phyloP scores from a whole-genome alignment of 768 basidiomycete genomes.

The Suillus subluteus region DNA sequence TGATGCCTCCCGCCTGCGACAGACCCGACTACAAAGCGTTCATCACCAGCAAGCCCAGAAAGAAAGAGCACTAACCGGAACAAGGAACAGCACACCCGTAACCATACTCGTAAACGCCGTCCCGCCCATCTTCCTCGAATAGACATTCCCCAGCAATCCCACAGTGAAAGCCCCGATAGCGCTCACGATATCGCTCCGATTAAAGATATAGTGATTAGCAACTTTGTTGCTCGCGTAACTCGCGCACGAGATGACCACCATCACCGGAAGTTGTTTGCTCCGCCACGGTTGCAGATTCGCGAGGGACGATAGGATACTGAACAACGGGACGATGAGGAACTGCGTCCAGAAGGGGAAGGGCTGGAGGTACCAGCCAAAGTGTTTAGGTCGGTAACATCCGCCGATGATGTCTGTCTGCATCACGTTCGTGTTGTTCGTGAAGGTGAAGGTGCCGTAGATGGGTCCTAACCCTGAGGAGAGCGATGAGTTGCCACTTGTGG shows the following conservation, averaged over 20 bases:
- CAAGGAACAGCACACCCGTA: slow-evolving; percentile 83
- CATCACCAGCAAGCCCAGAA: slow-evolving; percentile 8
- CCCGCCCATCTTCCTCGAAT: slow-evolving; percentile 81
- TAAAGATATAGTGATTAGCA: slow-evolving; percentile 84
- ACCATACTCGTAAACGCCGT: slow-evolving; percentile 93
- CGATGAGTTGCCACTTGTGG: slow-evolving; percentile 40
- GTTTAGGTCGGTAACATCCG: slow-evolving; percentile 73
- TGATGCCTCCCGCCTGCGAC: slow-evolving; percentile 85
- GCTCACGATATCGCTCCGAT: slow-evolving; percentile 82
- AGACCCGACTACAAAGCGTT: slow-evolving; percentile 64
- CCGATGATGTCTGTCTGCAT: slow-evolving; percentile 51
- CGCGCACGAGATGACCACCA: slow-evolving; percentile 83
- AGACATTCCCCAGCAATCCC: slow-evolving; percentile 77
- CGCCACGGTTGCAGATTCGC: slow-evolving; percentile 78
- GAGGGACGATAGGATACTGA: slow-evolving; percentile 72
- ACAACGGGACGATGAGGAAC: slow-evolving; percentile 75
- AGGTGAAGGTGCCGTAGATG: slow-evolving; percentile 65
- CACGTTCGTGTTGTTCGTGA: slow-evolving; percentile 55
- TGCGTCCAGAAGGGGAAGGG: slow-evolving; percentile 80
- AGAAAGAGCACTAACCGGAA: slow-evolving; percentile 62
- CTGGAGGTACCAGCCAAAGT: slow-evolving; percentile 78
- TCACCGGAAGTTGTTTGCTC: slow-evolving; percentile 73
- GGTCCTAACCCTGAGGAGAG: slow-evolving; percentile 29
- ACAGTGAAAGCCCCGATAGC: slow-evolving; percentile 86
- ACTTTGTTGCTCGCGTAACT: slow-evolving; percentile 81